These are phyloP conservation scores for Lipomyces spencermartinsiae DNA, from an alignment of 805 yeast species.

Conservation along the genomic window DNA sequence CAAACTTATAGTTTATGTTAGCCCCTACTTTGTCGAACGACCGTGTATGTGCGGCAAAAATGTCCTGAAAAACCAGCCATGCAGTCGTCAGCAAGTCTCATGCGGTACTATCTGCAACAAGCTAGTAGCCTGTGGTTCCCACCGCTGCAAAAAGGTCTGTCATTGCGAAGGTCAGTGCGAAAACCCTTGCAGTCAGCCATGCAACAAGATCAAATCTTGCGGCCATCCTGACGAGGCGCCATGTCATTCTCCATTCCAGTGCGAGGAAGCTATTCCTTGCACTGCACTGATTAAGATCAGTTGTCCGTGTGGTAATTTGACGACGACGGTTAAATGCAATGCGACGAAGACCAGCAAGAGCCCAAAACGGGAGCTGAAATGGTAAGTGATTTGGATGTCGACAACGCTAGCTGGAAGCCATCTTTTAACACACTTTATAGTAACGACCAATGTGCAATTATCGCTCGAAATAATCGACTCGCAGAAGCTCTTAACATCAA, in stretches of 20 bases:
- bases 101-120: slow-evolving; percentile 72
- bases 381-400: slow-evolving; percentile 44
- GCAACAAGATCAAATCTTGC: slow-evolving; percentile 63
- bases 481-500: slow-evolving; percentile 65
- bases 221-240: slow-evolving; percentile 67
- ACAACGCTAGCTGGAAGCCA: neutral
- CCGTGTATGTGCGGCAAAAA: slow-evolving; percentile 67
- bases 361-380: slow-evolving; percentile 54
- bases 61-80: slow-evolving; percentile 64
- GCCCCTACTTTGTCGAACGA: slow-evolving; percentile 62
- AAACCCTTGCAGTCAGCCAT: slow-evolving; percentile 61
- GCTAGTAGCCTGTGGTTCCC: slow-evolving; percentile 56
- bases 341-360: slow-evolving; percentile 49
- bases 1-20: neutral
- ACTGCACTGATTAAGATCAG: slow-evolving; percentile 54
- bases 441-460: slow-evolving; percentile 70
- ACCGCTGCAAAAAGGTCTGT: slow-evolving; percentile 61
- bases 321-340: slow-evolving; percentile 61
- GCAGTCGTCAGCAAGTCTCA: slow-evolving; percentile 71
- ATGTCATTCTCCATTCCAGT: slow-evolving; percentile 65
- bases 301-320: slow-evolving; percentile 71
- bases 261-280: slow-evolving; percentile 58
- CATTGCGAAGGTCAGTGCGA: slow-evolving; percentile 68
- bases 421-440: slow-evolving; percentile 3
- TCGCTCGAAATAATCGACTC: slow-evolving; percentile 64